A percentile compares a stretch with the other conserved stretches of the same genome.
These are phyloP conservation scores for Penicillium sp. DNA, from an alignment of 2,329 filamentous ascomycete species.

Conservation along the genomic window DNA sequence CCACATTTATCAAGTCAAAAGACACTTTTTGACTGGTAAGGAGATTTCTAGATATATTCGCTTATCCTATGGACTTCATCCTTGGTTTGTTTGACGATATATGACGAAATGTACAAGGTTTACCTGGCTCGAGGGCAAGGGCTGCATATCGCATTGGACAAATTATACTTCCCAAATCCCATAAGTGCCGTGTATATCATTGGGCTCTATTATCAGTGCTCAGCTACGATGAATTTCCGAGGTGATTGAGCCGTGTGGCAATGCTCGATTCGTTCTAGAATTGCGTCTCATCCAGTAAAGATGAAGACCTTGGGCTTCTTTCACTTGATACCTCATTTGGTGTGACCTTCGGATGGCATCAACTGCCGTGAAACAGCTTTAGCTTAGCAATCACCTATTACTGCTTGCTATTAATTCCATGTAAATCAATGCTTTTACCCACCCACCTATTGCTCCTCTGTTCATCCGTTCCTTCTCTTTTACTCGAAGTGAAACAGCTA, in stretches of 20 bases:
- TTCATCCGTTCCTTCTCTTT: background rate
- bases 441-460: background rate
- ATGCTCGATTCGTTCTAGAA: slow-evolving; percentile 2
- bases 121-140: background rate
- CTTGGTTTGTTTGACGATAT: background rate
- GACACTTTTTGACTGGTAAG: too few species aligned
- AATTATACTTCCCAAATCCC: background rate
- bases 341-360: background rate
- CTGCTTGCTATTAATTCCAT: background rate
- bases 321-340: background rate
- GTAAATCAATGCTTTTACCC: background rate
- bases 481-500: background rate
- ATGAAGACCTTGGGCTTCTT: background rate
- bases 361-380: background rate
- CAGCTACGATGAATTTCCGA: background rate
- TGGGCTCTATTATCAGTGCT: background rate
- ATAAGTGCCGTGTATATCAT: background rate
- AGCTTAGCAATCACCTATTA: background rate
- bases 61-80: background rate
- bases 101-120: background rate
- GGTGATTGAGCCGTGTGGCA: background rate
- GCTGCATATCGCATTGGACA: background rate
- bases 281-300: background rate
- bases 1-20: background rate
- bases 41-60: background rate